phyloP scores from a whole-genome alignment of 1,139 yeast genomes.

The Nakaseomyces sp. region DNA sequence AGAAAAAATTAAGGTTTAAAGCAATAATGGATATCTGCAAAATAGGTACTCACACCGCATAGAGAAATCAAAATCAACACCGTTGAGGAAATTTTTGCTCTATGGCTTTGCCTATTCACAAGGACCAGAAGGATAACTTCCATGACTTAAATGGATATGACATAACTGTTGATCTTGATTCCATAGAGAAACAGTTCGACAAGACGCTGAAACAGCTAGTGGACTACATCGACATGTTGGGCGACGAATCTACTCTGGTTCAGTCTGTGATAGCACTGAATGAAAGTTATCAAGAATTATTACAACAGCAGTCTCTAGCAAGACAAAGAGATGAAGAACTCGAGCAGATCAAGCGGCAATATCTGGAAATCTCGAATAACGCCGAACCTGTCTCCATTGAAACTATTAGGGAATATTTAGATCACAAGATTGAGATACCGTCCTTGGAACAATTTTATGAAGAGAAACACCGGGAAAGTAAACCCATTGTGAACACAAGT shows the following conservation, averaged over 20 bases:
- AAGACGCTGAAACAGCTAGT: slow-evolving; percentile 15
- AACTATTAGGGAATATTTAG: not conserved
- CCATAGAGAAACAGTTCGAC: slow-evolving; percentile 12
- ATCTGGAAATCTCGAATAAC: slow-evolving; percentile 8
- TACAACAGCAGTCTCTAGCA: slow-evolving; percentile 5
- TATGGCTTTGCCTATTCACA: not conserved
- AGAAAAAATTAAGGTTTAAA: no score
- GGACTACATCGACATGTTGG: slow-evolving; percentile 9
- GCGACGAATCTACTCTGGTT: slow-evolving; percentile 8
- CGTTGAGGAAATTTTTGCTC: no score
- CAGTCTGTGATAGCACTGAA: not conserved
- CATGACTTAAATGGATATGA: not conserved
- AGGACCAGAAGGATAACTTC: slow-evolving; percentile 1
- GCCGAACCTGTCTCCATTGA: slow-evolving; percentile 2
- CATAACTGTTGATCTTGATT: not conserved
- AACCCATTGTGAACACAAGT: slow-evolving; percentile 3
- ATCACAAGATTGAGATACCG: slow-evolving; percentile 9
- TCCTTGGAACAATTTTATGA: slow-evolving; percentile 10
- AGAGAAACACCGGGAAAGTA: slow-evolving; percentile 7
- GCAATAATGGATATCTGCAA: not conserved
- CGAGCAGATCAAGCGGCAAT: slow-evolving; percentile 8
- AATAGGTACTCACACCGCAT: not conserved
- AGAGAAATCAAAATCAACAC: not conserved
- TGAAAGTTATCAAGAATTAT: slow-evolving; percentile 6
- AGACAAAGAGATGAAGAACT: not conserved